phyloP scores from a whole-genome alignment of 495 filamentous ascomycete species.

The Margaritispora aquatica region DNA sequence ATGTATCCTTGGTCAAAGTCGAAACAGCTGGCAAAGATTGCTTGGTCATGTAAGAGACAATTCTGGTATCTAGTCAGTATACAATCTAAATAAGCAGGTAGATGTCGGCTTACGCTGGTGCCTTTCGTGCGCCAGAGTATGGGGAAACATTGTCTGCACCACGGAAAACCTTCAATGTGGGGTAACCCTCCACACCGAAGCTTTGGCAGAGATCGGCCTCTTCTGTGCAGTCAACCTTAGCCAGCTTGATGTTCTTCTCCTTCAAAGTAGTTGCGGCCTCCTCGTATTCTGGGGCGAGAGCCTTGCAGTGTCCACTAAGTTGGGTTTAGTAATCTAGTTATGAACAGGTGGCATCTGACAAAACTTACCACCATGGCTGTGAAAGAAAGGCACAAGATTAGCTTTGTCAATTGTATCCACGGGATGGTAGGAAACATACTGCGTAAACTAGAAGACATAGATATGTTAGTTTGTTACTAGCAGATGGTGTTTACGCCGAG shows the following conservation, averaged over 20 bases:
- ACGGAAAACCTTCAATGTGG: constrained; percentile 98
- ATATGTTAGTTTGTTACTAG: constrained; percentile 13
- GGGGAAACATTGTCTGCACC: constrained; percentile 75
- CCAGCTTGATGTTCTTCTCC: constrained; percentile 87
- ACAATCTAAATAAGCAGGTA: background rate
- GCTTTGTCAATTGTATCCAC: constrained; percentile 14
- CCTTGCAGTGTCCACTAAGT: constrained; percentile 69
- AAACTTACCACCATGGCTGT: constrained; percentile 22
- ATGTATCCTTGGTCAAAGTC: constrained; percentile 63
- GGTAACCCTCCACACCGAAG: constrained; percentile 93
- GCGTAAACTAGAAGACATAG: constrained; percentile 21
- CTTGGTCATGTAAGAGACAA: constrained; percentile 99
- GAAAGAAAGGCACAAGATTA: constrained; percentile 15
- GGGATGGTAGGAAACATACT: constrained; percentile 19
- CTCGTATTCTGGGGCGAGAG: constrained; percentile 77
- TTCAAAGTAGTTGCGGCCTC: constrained; percentile 91
- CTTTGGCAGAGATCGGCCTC: constrained; percentile 86
- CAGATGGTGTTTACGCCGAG: constrained; percentile 4
- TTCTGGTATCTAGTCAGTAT: constrained; percentile 47
- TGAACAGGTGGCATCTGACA: constrained; percentile 55
- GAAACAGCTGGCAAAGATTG: constrained; percentile 94
- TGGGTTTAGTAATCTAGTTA: constrained; percentile 22
- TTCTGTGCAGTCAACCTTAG: constrained; percentile 95
- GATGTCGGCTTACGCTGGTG: constrained; percentile 63
- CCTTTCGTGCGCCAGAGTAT: constrained; percentile 86